A percentile compares a stretch with the other conserved stretches of the same genome.
phyloP scores from a whole-genome alignment of 2,329 filamentous ascomycete species.

The Cladophialophora psammophila region DNA sequence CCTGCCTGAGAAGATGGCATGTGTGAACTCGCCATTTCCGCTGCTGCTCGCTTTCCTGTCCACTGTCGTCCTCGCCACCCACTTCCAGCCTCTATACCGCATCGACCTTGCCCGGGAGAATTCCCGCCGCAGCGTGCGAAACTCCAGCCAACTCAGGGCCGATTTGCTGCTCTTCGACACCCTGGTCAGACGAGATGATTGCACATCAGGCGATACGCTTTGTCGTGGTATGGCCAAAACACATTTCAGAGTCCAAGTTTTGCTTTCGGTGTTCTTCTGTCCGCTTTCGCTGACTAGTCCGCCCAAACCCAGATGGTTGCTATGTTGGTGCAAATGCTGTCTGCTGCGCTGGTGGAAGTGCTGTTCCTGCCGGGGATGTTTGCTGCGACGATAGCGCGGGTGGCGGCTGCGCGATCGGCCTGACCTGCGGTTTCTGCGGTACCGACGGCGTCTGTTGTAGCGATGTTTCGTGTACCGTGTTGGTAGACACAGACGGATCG shows the following conservation, averaged over 20 bases:
- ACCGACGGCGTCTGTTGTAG: background rate
- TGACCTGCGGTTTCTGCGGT: background rate
- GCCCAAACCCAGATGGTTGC: background rate
- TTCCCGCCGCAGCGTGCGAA: background rate
- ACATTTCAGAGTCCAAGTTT: background rate
- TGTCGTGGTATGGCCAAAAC: background rate
- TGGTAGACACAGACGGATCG: background rate
- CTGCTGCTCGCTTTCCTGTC: background rate
- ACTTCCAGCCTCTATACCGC: background rate
- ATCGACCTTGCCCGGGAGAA: background rate
- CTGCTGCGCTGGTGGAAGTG: background rate
- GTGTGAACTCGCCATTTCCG: background rate
- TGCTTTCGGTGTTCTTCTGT: background rate
- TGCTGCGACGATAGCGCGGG: slow-evolving; percentile 6
- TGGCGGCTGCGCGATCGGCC: background rate
- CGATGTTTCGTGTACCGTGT: background rate
- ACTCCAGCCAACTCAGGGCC: background rate
- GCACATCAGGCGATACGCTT: background rate
- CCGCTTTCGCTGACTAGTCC: background rate
- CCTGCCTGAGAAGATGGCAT: background rate
- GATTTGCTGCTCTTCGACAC: background rate
- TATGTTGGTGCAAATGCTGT: background rate
- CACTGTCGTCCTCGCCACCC: background rate
- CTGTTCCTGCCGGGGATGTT: background rate
- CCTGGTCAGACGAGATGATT: background rate